Conservation (phyloP, 345 rosid genomes). For the Pistacia vera region DNA sequence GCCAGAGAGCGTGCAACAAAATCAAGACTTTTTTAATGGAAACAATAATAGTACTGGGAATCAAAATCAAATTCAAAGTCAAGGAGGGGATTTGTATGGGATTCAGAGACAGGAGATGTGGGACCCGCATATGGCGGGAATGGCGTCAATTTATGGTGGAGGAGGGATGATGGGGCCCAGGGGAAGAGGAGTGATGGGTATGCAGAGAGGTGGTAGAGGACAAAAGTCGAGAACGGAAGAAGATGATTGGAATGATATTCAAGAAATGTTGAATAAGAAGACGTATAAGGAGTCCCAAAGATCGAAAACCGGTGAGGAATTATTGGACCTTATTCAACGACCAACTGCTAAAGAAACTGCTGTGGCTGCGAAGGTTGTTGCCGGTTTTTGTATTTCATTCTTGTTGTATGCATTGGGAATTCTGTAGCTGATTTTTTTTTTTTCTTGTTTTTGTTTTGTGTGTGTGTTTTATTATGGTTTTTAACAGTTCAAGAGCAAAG, state of each 20-base stretch:
- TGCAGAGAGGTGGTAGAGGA: slow-evolving; percentile 45
- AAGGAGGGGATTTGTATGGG: slow-evolving; percentile 15
- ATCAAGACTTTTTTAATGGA: slow-evolving; percentile 32
- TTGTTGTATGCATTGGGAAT: background rate
- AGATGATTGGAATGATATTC: slow-evolving; percentile 87
- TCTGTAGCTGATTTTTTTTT: background rate
- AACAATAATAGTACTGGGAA: background rate
- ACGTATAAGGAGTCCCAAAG: slow-evolving; percentile 87
- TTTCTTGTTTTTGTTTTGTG: background rate
- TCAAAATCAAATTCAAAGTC: slow-evolving; percentile 4
- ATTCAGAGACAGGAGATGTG: slow-evolving; percentile 20
- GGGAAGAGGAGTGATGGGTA: slow-evolving; percentile 59
- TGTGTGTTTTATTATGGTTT: slow-evolving; percentile 18
- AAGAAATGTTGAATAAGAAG: slow-evolving; percentile 86
- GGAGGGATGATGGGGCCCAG: slow-evolving; percentile 51
- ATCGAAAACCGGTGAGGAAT: slow-evolving; percentile 90
- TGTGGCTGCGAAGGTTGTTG: slow-evolving; percentile 80
- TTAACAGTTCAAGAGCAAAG: slow-evolving; percentile 91
- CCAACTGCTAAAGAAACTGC: slow-evolving; percentile 98
- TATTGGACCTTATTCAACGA: slow-evolving; percentile 83
- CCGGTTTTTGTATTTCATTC: background rate
- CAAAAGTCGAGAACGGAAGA: slow-evolving; percentile 64
- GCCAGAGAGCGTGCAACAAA: slow-evolving; percentile 56
- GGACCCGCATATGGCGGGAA: slow-evolving; percentile 30
- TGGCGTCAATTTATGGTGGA: slow-evolving; percentile 33